Base-by-base conservation (phyloP, 306 rosid genomes). In the Begonia peltatifolia region DNA sequence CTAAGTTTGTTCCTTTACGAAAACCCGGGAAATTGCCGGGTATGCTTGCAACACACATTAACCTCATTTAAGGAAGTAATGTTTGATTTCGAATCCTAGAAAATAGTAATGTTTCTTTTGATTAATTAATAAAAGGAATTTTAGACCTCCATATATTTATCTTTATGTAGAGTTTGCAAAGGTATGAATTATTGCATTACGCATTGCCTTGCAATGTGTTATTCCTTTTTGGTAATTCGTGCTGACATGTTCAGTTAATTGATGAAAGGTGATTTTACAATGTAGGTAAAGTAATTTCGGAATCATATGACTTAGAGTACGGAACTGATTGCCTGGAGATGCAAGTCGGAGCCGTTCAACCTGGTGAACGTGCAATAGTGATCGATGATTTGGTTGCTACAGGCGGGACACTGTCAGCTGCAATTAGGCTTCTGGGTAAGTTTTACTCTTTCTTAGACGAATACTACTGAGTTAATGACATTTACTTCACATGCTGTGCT, bases 21-120 rank as follows among this genome's bases (percentile, higher is more conserved):
- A 90, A 90, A 68, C 99, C 99, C 13, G 53, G 79, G 49, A 90
- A 90, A 79, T 80, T 90, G 50, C 99, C 99, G 8, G 99, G 99
- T 90, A 76, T 20, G 22, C 50, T 47, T 16, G 13, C n/a, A 44
- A 43, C n/a, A 9, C 12, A 43, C 47, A 43, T 43, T 2, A 43
- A 30, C 7, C 6, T 30, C 3, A 30, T 30, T 30, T 30, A 30
- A 30, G 36, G 36, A 30, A 30, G 36, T 30, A 30, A 30, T 30
- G n/a, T n/a, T n/a, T n/a, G n/a, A n/a, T n/a, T n/a, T n/a, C n/a
- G n/a, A 30, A 30, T 30, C 36, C 36, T 30, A 3, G 6, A 30
- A 30, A 30, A 30, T 30, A 30, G 36, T 30, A 1, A 30, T 30
- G 36, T 30, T 30, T 30, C 6, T 4, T 30, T 3, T 6, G 36